These are phyloP conservation scores for Begonia peltatifolia DNA, from an alignment of 306 rosid species.

Conservation along the genomic window DNA sequence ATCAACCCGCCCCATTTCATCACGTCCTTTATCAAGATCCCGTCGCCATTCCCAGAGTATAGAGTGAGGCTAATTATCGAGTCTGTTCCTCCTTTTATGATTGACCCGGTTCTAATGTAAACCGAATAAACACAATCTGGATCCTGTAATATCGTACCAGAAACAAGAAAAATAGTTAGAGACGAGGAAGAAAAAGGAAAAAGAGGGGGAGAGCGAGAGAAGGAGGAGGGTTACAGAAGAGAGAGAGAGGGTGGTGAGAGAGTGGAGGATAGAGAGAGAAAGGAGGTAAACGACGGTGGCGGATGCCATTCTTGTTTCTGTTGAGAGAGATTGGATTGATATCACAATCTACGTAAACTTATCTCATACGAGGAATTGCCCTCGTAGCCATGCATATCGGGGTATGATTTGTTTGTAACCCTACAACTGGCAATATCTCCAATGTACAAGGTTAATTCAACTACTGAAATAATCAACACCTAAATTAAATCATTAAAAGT, in stretches of 20 bases:
- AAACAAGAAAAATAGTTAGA: neutral
- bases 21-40: slow-evolving; percentile 30
- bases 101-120: slow-evolving; percentile 47
- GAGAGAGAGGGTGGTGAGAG: slow-evolving; percentile 12
- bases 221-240: slow-evolving; percentile 12
- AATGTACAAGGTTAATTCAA: too few species aligned
- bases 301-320: neutral
- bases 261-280: neutral
- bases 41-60: slow-evolving; percentile 38
- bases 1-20: slow-evolving; percentile 67
- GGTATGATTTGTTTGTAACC: too few species aligned
- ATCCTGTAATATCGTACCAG: slow-evolving; percentile 21
- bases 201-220: neutral
- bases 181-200: neutral
- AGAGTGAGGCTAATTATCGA: slow-evolving; percentile 33
- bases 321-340: too few species aligned
- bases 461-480: too few species aligned
- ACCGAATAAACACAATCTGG: slow-evolving; percentile 50
- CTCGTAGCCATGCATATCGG: too few species aligned
- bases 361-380: too few species aligned
- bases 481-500: too few species aligned
- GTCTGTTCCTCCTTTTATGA: slow-evolving; percentile 57
- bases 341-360: too few species aligned
- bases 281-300: neutral
- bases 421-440: too few species aligned